Base-by-base conservation (phyloP, 352 stramenopile species). In the Phytophthora idaei region DNA sequence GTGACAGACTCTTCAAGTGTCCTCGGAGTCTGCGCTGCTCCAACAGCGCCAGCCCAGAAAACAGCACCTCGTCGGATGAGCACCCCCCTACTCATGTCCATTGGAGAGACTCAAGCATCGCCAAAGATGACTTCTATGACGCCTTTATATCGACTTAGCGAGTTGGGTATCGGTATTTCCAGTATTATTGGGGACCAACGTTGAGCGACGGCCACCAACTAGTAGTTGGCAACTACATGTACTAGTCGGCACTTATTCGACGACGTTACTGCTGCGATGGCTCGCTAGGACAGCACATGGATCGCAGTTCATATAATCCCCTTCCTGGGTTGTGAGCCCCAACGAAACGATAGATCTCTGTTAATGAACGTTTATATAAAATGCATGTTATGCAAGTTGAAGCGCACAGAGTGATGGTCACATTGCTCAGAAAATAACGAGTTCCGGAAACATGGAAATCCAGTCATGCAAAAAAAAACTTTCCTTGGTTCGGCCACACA, bases 111-210 rank as follows among this genome's bases (percentile, higher is more conserved):
- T 8, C 48, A 21, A 4, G 47, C 60, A n/a, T 42, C 62, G 41
- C 48, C 14, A 5, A 57, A 50, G 11, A 21, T 51, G 14, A 42
- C 10, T 12, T 61, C 53, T 5, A 39, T 58, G 48, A 31, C 52
- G 15, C 32, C 49, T 49, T 27, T 69, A 12, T 73, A 69, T 61
- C 65, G 53, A 21, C 65, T 60, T 4, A 69, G 65, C 28, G 46
- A 69, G 11, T 42, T 69, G 15, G 59, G 65, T 12, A 73, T 73
- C n/a, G 59, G 28, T 9, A 48, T 73, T 12, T 37, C 29, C n/a
- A 69, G 42, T 36, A 47, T 51, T 15, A 31, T 41, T 41, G 64
- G 36, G 15, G 47, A 64, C 17, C 52, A 41, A 32, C 31, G 61
- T 15, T 29, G 56, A 46, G 21, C 53, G 28, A 17, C 25, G 4